Evolutionary conservation across 768 basidiomycete genomes (phyloP).

Genomic region (Sarcodon aspratus): DNA sequence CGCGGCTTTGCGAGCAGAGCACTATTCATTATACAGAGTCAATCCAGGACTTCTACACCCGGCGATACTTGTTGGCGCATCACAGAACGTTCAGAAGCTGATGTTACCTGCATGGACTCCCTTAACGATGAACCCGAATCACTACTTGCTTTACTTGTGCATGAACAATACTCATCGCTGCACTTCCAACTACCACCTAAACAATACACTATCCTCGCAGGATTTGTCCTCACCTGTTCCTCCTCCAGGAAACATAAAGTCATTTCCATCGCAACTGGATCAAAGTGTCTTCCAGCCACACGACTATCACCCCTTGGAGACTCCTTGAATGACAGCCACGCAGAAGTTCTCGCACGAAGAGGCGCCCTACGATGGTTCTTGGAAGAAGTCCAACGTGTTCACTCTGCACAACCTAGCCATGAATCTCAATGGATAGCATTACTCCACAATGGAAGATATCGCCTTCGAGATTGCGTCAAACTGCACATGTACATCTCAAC

Average conservation of each 20-base stretch:
- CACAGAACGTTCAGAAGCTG: too few species aligned
- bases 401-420: conserved; percentile 6
- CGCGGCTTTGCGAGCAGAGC: too few species aligned
- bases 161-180: conserved; percentile 32
- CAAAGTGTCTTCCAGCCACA: conserved; percentile 67
- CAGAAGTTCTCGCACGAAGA: conserved; percentile 83
- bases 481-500: conserved; percentile 73
- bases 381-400: conserved; percentile 44
- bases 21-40: too few species aligned
- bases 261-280: conserved; percentile 71
- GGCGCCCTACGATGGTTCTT: conserved; percentile 72
- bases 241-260: conserved; percentile 28
- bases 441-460: conserved; percentile 27
- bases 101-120: too few species aligned
- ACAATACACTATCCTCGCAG: conserved; percentile 56
- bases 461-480: conserved; percentile 32
- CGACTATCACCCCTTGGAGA: conserved; percentile 63
- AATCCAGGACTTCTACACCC: too few species aligned
- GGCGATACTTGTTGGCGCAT: too few species aligned
- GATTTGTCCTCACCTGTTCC: conserved; percentile 34
- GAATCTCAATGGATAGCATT: conserved; percentile 40
- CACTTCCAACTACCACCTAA: conserved; percentile 37
- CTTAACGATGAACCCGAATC: conserved; percentile 7
- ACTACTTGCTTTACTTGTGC: conserved; percentile 25
- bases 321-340: conserved; percentile 80